Evolutionary conservation across 352 stramenopile genomes (phyloP).

Genomic region (Pythium coloratum): DNA sequence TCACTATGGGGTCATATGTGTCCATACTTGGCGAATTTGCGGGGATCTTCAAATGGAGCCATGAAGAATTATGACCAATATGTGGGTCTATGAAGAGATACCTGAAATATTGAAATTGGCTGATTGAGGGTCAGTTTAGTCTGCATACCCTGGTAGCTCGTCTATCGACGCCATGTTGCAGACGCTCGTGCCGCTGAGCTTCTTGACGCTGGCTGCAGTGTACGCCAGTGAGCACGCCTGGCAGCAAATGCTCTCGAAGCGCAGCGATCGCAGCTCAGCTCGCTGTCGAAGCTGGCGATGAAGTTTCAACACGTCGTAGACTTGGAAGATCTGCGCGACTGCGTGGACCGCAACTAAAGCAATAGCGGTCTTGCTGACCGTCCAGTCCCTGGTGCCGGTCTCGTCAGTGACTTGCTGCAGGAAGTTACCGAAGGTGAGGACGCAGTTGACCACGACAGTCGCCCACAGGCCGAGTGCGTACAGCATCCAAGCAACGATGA

Average conservation of each 20-base stretch:
- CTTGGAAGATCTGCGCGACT: neutral
- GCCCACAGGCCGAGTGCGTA: neutral
- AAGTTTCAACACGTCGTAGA: neutral
- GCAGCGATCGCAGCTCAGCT: neutral
- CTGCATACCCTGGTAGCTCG: neutral
- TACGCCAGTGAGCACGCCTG: neutral
- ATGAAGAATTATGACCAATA: too few species aligned
- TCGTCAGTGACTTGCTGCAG: neutral
- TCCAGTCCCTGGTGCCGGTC: too few species aligned
- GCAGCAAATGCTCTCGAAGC: neutral
- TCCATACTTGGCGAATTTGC: neutral
- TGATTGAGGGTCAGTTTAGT: neutral
- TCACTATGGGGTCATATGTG: neutral
- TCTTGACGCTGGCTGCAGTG: neutral
- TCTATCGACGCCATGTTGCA: neutral
- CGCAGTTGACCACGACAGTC: neutral
- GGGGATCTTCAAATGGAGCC: neutral
- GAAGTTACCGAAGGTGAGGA: neutral
- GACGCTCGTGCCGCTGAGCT: neutral
- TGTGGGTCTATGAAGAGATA: too few species aligned
- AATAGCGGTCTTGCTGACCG: neutral
- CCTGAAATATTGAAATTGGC: neutral
- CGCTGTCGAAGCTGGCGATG: neutral
- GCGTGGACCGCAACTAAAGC: neutral
- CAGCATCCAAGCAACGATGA: neutral